Conservation (phyloP, 768 basidiomycete species). For the Collybia sp. region DNA sequence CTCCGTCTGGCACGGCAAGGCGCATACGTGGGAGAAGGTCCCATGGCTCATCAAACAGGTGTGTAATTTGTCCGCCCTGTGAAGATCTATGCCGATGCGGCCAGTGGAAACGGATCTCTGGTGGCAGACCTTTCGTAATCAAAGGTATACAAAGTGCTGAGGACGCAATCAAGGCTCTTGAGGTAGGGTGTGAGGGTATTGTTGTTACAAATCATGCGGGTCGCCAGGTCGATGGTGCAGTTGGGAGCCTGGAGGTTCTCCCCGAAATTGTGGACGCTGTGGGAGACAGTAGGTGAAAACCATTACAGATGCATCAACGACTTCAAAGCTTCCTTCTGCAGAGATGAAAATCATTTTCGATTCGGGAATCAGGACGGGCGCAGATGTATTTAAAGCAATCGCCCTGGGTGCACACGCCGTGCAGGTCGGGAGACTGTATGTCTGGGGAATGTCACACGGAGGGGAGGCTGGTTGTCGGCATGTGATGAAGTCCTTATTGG, state of each 20-base stretch:
- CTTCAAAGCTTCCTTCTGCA: conserved; percentile 6
- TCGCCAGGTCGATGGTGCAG: conserved; percentile 52
- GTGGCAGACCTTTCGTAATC: conserved; percentile 45
- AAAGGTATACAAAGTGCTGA: conserved; percentile 48
- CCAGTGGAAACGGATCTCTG: conserved; percentile 43
- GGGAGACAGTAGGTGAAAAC: conserved; percentile 33
- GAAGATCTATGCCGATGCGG: background rate
- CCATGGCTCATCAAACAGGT: conserved; percentile 42
- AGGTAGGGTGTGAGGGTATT: conserved; percentile 46
- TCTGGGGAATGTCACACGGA: conserved; percentile 50
- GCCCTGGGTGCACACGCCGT: conserved; percentile 53
- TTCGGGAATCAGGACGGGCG: conserved; percentile 46
- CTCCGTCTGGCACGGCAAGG: conserved; percentile 45
- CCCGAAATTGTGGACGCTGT: conserved; percentile 48
- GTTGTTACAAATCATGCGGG: conserved; percentile 57
- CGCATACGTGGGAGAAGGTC: conserved; percentile 48
- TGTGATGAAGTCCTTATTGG: conserved; percentile 47
- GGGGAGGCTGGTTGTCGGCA: conserved; percentile 48
- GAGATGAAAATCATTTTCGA: conserved; percentile 50
- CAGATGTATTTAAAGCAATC: conserved; percentile 54
- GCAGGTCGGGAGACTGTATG: conserved; percentile 41
- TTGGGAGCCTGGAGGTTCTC: conserved; percentile 44
- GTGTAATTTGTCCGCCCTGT: background rate
- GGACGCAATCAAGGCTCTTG: conserved; percentile 42
- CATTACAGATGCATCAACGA: background rate